Percentiles rank a stretch among this genome's conserved stretches.
These are phyloP conservation scores for Lycium barbarum DNA, from an alignment of 257 asterid genomes.

Conservation along the genomic window DNA sequence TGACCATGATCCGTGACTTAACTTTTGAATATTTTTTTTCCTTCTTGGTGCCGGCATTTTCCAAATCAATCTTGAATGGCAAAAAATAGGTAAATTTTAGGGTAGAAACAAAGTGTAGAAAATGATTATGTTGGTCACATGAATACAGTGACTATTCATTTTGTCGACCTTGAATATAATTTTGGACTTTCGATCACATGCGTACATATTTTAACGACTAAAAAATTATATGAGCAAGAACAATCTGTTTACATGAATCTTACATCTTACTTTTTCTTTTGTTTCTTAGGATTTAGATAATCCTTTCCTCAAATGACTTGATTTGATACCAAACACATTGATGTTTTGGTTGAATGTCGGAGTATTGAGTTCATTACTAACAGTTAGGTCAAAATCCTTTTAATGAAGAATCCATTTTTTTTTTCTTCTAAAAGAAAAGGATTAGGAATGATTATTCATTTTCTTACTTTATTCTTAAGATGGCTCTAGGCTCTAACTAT, in stretches of 20 bases:
- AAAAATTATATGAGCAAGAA: background rate
- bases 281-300: background rate
- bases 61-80: background rate
- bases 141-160: slow-evolving; percentile 13
- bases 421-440: slow-evolving; percentile 11
- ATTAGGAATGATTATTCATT: slow-evolving; percentile 40
- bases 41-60: background rate
- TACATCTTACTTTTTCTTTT: background rate
- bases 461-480: slow-evolving; percentile 53
- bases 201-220: background rate
- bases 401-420: slow-evolving; percentile 1
- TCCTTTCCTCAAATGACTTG: background rate
- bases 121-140: slow-evolving; percentile 19
- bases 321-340: slow-evolving; percentile 14
- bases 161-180: background rate
- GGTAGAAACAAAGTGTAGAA: background rate
- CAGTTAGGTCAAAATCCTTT: background rate
- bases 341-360: slow-evolving; percentile 24
- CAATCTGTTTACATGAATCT: background rate
- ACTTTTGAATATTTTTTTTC: background rate
- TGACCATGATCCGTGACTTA: background rate
- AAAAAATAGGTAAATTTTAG: background rate
- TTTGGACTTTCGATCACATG: background rate
- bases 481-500: slow-evolving; percentile 33
- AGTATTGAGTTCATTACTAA: slow-evolving; percentile 15